A percentile compares a stretch with the other conserved stretches of the same genome.
phyloP scores from a whole-genome alignment of 2,329 filamentous ascomycete species.

The Aspergillus sojae region DNA sequence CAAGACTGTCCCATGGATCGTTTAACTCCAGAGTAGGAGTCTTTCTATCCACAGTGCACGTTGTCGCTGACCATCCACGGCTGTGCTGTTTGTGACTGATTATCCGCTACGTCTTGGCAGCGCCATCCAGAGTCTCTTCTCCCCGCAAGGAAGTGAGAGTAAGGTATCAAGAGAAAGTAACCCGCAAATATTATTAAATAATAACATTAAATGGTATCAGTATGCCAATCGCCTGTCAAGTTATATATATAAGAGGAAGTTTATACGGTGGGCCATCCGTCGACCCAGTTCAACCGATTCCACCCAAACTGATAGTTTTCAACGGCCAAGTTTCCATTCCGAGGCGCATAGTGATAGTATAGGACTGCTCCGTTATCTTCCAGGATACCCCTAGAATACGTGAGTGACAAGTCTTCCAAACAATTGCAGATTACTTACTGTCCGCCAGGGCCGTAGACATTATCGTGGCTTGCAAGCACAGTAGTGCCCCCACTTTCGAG shows the following conservation, averaged over 20 bases:
- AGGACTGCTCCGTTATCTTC: slow-evolving; percentile 54
- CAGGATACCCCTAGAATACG: slow-evolving; percentile 30
- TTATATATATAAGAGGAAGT: not conserved
- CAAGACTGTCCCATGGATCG: not conserved
- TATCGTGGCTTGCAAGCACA: slow-evolving; percentile 62
- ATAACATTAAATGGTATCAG: not conserved
- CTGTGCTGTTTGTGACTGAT: not conserved
- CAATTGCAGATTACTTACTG: slow-evolving; percentile 53
- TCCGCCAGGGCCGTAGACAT: slow-evolving; percentile 67
- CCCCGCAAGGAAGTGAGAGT: not conserved
- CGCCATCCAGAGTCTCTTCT: not conserved
- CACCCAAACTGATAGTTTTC: slow-evolving; percentile 51
- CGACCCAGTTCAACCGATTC: slow-evolving; percentile 48
- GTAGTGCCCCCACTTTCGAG: slow-evolving; percentile 61
- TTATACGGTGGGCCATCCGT: slow-evolving; percentile 49
- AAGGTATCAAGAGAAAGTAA: not conserved
- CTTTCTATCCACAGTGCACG: too few relatives aligned
- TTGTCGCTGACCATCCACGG: not conserved
- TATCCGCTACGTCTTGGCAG: not conserved
- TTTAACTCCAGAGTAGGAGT: not conserved
- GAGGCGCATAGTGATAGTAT: slow-evolving; percentile 66
- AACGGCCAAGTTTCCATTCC: slow-evolving; percentile 52
- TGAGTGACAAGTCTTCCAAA: not conserved
- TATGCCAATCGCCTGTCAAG: not conserved
- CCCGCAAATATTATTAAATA: not conserved